These are phyloP conservation scores for Cerioporus squamosus DNA, from an alignment of 1,284 basidiomycete genomes.

Conservation along the genomic window DNA sequence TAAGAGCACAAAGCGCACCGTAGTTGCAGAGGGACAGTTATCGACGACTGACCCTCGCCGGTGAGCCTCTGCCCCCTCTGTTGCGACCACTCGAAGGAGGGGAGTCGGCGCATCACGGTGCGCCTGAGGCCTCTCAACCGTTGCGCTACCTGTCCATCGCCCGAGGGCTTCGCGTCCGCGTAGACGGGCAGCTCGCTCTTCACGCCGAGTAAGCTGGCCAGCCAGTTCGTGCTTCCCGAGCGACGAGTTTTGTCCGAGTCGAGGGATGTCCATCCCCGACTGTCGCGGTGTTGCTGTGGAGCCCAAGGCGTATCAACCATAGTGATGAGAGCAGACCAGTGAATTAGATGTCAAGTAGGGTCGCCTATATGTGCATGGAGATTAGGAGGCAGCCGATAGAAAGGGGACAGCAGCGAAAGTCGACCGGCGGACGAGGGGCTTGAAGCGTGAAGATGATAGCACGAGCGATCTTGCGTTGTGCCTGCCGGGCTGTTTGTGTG, in stretches of 20 bases:
- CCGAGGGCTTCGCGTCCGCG: slow-evolving; percentile 25
- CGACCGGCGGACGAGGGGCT: slow-evolving; percentile 16
- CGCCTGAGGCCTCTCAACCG: slow-evolving; percentile 26
- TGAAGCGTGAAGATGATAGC: slow-evolving; percentile 5
- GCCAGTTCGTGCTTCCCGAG: slow-evolving; percentile 25
- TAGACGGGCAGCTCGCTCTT: slow-evolving; percentile 22
- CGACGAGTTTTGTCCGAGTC: slow-evolving; percentile 22
- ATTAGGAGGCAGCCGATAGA: slow-evolving; percentile 19
- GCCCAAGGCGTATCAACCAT: slow-evolving; percentile 24
- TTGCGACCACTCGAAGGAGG: slow-evolving; percentile 20
- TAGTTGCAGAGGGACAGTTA: slow-evolving; percentile 34
- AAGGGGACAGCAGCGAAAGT: slow-evolving; percentile 13
- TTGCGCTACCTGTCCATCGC: slow-evolving; percentile 16
- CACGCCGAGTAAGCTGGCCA: slow-evolving; percentile 28
- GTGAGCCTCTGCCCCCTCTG: slow-evolving; percentile 12
- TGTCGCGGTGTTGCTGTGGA: slow-evolving; percentile 16
- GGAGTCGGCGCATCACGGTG: slow-evolving; percentile 22
- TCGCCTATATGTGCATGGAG: slow-evolving; percentile 25
- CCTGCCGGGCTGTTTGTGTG: slow-evolving; percentile 1
- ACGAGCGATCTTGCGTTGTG: neutral
- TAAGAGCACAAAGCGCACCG: slow-evolving; percentile 60
- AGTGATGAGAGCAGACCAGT: slow-evolving; percentile 2
- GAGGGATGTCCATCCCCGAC: slow-evolving; percentile 19
- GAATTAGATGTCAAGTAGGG: slow-evolving; percentile 15
- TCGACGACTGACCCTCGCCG: slow-evolving; percentile 6